Percentiles rank a stretch among this genome's conserved stretches.
Evolutionary conservation across 257 asterid genomes (phyloP).

Genomic region (Ajuga chamaepitys): DNA sequence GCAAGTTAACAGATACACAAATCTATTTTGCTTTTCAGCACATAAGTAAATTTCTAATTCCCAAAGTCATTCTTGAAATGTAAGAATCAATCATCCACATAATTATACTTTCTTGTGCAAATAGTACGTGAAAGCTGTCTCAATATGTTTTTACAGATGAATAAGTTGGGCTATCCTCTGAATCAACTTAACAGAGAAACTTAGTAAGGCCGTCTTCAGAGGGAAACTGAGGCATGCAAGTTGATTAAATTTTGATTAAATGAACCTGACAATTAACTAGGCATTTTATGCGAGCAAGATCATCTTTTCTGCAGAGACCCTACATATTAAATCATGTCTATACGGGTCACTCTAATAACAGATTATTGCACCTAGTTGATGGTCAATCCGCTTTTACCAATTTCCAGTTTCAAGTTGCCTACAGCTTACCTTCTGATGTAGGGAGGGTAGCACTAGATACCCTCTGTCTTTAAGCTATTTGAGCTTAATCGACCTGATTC

Average conservation of each 20-base stretch:
- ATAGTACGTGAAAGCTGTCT: too few relatives aligned
- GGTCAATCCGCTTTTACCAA: too few relatives aligned
- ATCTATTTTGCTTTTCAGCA: slow-evolving; percentile 3
- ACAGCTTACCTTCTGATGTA: neutral
- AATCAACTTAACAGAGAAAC: neutral
- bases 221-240: neutral
- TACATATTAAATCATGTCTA: neutral
- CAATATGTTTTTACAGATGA: too few relatives aligned
- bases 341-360: neutral
- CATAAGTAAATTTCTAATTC: neutral
- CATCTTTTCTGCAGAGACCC: neutral
- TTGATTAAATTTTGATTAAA: neutral
- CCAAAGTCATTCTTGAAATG: neutral
- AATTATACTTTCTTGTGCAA: too few relatives aligned
- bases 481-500: neutral
- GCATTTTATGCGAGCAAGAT: neutral
- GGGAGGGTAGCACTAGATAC: neutral
- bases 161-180: too few relatives aligned
- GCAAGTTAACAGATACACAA: slow-evolving; percentile 9
- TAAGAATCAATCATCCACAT: too few relatives aligned
- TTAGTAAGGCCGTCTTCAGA: neutral
- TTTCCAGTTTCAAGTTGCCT: too few relatives aligned
- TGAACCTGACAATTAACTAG: neutral
- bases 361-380: too few relatives aligned
- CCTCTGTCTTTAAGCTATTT: neutral